These are phyloP conservation scores for Ustilago esculenta DNA, from an alignment of 1,284 basidiomycete species.

Conservation along the genomic window DNA sequence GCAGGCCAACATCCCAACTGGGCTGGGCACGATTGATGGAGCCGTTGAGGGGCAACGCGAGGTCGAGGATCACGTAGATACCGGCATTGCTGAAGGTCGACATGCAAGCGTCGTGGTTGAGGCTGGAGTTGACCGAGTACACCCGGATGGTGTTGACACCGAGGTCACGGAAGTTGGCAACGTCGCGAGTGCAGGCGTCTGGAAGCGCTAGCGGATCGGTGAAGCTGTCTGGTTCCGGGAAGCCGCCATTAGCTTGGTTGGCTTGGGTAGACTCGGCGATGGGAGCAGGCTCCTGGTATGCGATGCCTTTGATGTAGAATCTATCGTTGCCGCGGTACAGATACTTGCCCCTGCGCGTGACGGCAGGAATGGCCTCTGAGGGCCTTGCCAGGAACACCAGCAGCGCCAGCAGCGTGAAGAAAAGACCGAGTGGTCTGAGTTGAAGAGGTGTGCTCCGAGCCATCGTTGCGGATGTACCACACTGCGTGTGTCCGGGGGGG, in stretches of 20 bases:
- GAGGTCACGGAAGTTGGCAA: slow-evolving; percentile 75
- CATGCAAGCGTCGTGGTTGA: slow-evolving; percentile 90
- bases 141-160: slow-evolving; percentile 76
- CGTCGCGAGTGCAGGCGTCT: slow-evolving; percentile 78
- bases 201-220: slow-evolving; percentile 78
- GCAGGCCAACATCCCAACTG: slow-evolving; percentile 83
- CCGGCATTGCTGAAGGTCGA: slow-evolving; percentile 77
- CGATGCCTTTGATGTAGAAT: slow-evolving; percentile 90
- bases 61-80: slow-evolving; percentile 91
- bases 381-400: slow-evolving; percentile 7
- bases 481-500: too few relatives aligned
- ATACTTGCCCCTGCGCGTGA: slow-evolving; percentile 75
- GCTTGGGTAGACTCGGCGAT: slow-evolving; percentile 68
- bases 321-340: slow-evolving; percentile 77
- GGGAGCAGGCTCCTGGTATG: slow-evolving; percentile 86
- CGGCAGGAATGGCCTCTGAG: slow-evolving; percentile 16
- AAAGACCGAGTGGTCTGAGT: slow-evolving; percentile 10
- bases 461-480: slow-evolving; percentile 9
- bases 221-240: slow-evolving; percentile 77
- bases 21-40: slow-evolving; percentile 82
- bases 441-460: slow-evolving; percentile 1
- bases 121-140: slow-evolving; percentile 75
- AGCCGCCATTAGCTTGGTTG: slow-evolving; percentile 71
- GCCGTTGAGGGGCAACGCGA: slow-evolving; percentile 83
- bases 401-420: slow-evolving; percentile 13